Base-by-base conservation (phyloP, 2,329 filamentous ascomycete species). In the Hymenoscyphus linearis region DNA sequence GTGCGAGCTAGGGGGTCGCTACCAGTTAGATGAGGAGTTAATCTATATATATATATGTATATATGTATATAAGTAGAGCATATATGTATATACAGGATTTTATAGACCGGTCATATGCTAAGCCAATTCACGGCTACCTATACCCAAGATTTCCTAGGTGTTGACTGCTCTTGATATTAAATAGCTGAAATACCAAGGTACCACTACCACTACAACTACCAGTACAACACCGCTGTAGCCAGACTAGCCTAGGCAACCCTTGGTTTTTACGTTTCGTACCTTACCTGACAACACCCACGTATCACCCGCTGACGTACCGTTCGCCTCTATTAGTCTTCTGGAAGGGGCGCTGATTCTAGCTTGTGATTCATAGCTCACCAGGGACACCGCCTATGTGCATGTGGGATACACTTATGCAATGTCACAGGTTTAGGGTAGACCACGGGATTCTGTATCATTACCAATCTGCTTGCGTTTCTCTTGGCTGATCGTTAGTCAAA, bases 241-340 rank as follows among this genome's bases (percentile, higher is more conserved):
- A 31, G 6, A 31, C 40, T n/a, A 44, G n/a, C 16, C 18, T 10
- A 44, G 16, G 13, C 14, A 40, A 4, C 37, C 13, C 14, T 16
- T 16, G n/a, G 37, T 40, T n/a, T n/a, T n/a, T n/a, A 6, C 37
- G 37, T 40, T 40, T 40, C 10, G 40, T 47, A 47, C 40, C 40
- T 25, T 47, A 22, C 40, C 12, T 47, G 37, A 40, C 13, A n/a
- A 40, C n/a, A 47, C n/a, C n/a, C 18, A 44, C 13, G 26, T 54
- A 31, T 16, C 52, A 54, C 52, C 27, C 59, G 60, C 64, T 64
- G 64, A 64, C 62, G 58, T 62, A 60, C 52, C 14, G 57, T 56
- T 64, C 52, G 58, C 58, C 58, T 31, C 56, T n/a, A 47, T 10
- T 18, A 4, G 40, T 47, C n/a, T 50, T 50, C 44, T 50, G 44